Conservation (phyloP, 345 rosid genomes). For the Heritiera littoralis region DNA sequence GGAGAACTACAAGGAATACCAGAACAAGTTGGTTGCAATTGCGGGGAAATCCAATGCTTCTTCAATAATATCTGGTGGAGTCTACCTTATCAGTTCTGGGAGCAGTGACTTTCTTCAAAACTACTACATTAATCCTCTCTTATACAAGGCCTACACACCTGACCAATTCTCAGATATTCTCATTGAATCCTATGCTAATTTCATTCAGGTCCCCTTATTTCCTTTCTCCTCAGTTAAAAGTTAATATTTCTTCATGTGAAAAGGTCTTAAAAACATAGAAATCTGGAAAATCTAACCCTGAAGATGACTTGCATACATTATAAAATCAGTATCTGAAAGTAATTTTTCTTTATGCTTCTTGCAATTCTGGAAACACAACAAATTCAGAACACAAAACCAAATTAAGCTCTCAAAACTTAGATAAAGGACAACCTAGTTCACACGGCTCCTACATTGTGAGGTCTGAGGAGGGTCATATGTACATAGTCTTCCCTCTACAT, state of each 20-base stretch:
- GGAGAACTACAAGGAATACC: slow-evolving; percentile 68
- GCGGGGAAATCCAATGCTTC: slow-evolving; percentile 59
- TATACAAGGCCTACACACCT: slow-evolving; percentile 70
- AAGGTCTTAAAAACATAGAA: background rate
- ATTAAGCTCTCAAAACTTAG: too few relatives aligned
- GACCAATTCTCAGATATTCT: slow-evolving; percentile 74
- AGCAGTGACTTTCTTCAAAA: slow-evolving; percentile 90
- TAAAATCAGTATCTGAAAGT: background rate
- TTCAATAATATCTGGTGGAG: slow-evolving; percentile 60
- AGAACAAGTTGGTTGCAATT: slow-evolving; percentile 39
- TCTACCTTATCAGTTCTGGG: slow-evolving; percentile 72
- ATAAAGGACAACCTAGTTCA: too few relatives aligned
- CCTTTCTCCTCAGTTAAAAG: background rate
- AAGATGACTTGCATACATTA: background rate
- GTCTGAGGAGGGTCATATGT: too few relatives aligned
- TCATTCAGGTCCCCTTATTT: slow-evolving; percentile 53
- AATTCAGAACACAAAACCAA: too few relatives aligned
- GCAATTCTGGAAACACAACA: too few relatives aligned
- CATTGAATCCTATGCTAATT: slow-evolving; percentile 50
- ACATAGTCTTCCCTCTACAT: too few relatives aligned
- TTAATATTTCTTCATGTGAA: background rate
- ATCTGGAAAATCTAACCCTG: background rate
- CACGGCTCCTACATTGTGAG: too few relatives aligned
- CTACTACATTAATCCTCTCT: slow-evolving; percentile 81
- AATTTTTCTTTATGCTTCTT: too few relatives aligned